A percentile compares a stretch with the other conserved stretches of the same genome.
These are phyloP conservation scores for Aspergillus aculeatus DNA, from an alignment of 2,329 filamentous ascomycete genomes.

Conservation along the genomic window DNA sequence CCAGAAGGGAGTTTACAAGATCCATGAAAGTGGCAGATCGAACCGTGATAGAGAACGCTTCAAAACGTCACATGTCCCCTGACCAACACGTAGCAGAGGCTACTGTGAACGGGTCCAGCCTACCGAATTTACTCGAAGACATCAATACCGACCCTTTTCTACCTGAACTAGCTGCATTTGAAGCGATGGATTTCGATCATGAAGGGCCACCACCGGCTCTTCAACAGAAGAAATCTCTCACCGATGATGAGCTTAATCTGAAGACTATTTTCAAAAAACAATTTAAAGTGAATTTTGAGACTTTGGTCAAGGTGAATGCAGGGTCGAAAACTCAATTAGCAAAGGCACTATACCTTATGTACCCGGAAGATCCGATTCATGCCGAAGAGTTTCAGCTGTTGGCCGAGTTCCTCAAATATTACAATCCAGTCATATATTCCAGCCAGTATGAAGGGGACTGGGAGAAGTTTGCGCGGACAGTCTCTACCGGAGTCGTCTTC, in stretches of 20 bases:
- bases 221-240: not conserved
- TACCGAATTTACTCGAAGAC: not conserved
- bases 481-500: conserved; percentile 32
- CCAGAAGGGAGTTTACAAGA: not conserved
- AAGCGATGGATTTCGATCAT: not conserved
- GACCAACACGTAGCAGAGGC: not conserved
- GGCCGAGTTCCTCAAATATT: conserved; percentile 24
- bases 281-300: conserved; percentile 29
- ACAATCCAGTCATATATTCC: conserved; percentile 30
- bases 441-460: conserved; percentile 34
- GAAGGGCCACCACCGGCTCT: not conserved
- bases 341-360: conserved; percentile 37
- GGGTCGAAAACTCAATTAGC: conserved; percentile 16
- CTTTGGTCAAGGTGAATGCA: conserved; percentile 25
- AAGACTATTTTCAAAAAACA: conserved; percentile 15
- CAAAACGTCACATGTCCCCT: not conserved
- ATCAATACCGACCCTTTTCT: not conserved
- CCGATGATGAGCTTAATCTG: conserved; percentile 6
- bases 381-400: conserved; percentile 28
- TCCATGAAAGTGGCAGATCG: not conserved
- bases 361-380: conserved; percentile 22
- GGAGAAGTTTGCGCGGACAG: conserved; percentile 30
- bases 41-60: not conserved
- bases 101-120: not conserved
- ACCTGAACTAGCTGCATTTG: not conserved